A percentile compares a stretch with the other conserved stretches of the same genome.
Evolutionary conservation across 1,139 yeast species (phyloP).

Genomic region (Sugiyamaella castrensis): DNA sequence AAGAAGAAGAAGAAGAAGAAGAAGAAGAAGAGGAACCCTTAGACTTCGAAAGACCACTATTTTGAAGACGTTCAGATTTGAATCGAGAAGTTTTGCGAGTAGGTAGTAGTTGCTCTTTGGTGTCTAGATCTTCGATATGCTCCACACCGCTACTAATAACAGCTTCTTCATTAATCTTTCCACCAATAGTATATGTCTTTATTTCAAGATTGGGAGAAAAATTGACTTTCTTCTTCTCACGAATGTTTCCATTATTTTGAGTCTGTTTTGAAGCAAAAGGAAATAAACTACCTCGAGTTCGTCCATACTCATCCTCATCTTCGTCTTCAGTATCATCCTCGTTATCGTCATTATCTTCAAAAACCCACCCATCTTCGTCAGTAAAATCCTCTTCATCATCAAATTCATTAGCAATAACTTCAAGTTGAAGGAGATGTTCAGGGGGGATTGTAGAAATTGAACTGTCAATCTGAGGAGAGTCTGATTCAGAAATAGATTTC

Average conservation of each 20-base stretch:
- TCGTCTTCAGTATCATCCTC: constrained; percentile 38
- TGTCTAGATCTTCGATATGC: constrained; percentile 21
- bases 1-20: too few species aligned
- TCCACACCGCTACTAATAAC: background rate
- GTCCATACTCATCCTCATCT: constrained; percentile 40
- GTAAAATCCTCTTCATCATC: constrained; percentile 44
- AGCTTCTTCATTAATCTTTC: constrained; percentile 8
- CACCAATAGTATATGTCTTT: constrained; percentile 32
- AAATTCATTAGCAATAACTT: constrained; percentile 53
- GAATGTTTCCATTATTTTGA: constrained; percentile 2
- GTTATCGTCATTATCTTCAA: constrained; percentile 29
- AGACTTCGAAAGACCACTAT: constrained; percentile 1
- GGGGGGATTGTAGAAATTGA: constrained; percentile 38
- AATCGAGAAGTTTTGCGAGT: constrained; percentile 33
- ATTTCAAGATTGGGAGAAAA: constrained; percentile 38
- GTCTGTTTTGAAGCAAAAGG: constrained; percentile 25
- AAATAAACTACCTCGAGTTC: constrained; percentile 39
- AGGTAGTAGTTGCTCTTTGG: constrained; percentile 10
- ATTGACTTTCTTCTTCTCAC: constrained; percentile 29
- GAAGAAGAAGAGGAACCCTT: too few species aligned
- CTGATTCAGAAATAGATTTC: background rate
- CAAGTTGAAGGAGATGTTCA: constrained; percentile 52
- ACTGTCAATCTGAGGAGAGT: background rate
- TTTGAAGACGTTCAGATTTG: constrained; percentile 28
- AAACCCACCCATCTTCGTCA: constrained; percentile 37